A percentile compares a stretch with the other conserved stretches of the same genome.
Evolutionary conservation across 805 yeast genomes (phyloP).

Genomic region (Saccharomycopsis fibuligera): DNA sequence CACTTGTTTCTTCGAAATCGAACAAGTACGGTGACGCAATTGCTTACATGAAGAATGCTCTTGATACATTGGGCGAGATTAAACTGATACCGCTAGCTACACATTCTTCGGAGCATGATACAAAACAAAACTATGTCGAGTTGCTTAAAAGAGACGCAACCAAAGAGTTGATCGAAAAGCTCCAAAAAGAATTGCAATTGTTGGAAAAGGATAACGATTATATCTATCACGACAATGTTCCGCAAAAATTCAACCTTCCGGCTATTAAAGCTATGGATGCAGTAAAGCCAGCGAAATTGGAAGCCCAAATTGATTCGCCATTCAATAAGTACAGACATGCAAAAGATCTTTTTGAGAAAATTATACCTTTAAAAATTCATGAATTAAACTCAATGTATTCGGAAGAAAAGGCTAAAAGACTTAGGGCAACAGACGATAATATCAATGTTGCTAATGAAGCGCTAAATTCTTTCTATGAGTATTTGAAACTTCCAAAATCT

Average conservation of each 20-base stretch:
- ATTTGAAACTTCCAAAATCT: constrained; percentile 53
- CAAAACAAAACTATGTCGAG: constrained; percentile 12
- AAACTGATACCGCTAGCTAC: constrained; percentile 23
- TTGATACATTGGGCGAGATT: constrained; percentile 38
- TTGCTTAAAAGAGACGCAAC: constrained; percentile 29
- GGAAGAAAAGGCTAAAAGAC: constrained; percentile 75
- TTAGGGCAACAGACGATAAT: constrained; percentile 68
- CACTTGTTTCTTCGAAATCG: constrained; percentile 43
- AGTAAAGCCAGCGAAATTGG: constrained; percentile 50
- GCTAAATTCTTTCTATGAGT: constrained; percentile 71
- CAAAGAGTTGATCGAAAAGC: constrained; percentile 29
- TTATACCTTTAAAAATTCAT: constrained; percentile 81
- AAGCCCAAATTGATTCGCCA: constrained; percentile 35
- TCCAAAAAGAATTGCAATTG: constrained; percentile 29
- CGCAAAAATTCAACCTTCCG: constrained; percentile 52
- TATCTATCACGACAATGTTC: constrained; percentile 76
- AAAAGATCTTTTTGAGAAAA: constrained; percentile 61
- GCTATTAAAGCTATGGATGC: constrained; percentile 66
- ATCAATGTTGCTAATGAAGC: constrained; percentile 77
- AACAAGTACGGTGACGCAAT: constrained; percentile 72
- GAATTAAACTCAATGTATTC: constrained; percentile 83
- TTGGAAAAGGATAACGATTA: constrained; percentile 81
- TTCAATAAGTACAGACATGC: constrained; percentile 34
- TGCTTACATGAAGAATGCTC: constrained; percentile 34
- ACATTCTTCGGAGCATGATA: constrained; percentile 11